Evolutionary conservation across 2,329 filamentous ascomycete species (phyloP).

Genomic region (Monilinia polystroma): DNA sequence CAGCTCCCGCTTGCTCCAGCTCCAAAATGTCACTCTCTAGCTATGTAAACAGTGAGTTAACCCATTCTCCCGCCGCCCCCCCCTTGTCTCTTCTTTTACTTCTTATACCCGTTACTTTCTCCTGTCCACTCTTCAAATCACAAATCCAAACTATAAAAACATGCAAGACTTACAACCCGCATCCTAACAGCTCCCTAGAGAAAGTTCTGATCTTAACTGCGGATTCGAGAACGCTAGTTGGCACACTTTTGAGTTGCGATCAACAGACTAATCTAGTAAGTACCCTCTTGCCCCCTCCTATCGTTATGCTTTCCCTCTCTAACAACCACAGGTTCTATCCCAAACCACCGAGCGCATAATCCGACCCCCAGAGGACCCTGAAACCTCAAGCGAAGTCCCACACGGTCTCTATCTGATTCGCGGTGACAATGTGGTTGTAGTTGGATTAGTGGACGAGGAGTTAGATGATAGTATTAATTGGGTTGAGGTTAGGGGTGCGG

Average conservation of each 20-base stretch:
- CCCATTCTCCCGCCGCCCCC: constrained; percentile 9
- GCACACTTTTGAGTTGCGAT: constrained; percentile 81
- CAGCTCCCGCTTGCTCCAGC: constrained; percentile 18
- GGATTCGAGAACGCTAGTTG: constrained; percentile 83
- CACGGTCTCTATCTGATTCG: constrained; percentile 89
- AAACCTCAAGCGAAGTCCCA: constrained; percentile 75
- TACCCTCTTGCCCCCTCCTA: not conserved
- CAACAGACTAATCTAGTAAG: constrained; percentile 82
- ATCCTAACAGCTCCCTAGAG: constrained; percentile 57
- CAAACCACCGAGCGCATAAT: constrained; percentile 88
- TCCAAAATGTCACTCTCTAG: constrained; percentile 51
- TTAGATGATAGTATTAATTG: constrained; percentile 91
- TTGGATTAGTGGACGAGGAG: constrained; percentile 85
- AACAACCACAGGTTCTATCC: constrained; percentile 63
- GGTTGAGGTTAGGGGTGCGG: constrained; percentile 80
- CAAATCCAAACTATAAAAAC: constrained; percentile 4
- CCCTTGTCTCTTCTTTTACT: not conserved
- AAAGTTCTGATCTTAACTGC: constrained; percentile 89
- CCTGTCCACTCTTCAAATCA: not conserved
- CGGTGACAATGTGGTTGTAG: constrained; percentile 90
- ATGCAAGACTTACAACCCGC: constrained; percentile 37
- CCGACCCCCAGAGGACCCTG: constrained; percentile 76
- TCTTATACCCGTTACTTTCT: not conserved
- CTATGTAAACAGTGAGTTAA: constrained; percentile 53
- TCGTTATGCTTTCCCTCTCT: not conserved